Evolutionary conservation across 106 monocot species (phyloP), one percentile per base, ranked within the genome.

Genomic region (Amphibolis antarctica): DNA sequence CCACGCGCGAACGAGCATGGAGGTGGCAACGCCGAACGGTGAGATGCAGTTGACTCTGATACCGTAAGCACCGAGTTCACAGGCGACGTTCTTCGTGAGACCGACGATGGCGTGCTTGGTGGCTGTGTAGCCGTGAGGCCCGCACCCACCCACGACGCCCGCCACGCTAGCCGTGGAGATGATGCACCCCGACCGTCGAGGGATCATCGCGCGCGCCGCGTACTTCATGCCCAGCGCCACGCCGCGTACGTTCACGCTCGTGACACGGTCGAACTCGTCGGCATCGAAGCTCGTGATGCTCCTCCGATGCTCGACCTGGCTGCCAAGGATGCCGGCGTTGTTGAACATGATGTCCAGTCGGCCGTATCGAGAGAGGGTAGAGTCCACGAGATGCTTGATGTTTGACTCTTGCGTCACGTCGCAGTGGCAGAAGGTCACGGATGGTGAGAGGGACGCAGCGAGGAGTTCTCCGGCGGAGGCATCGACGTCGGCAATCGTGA

Each of bases 31-130:
- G 9, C 81, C 80, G 61, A 88, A 88, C 9, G 84, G 84, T 2
- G 88, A 88, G 36, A 88, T 69, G 74, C 84, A 88, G 67, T 88
- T 88, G 4, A 88, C 88, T 25, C 88, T 69, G 22, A 88, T 77
- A 6, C 88, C 84, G 68, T 84, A 67, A 53, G 53, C 65, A 11
- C 88, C 88, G 24, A 88, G 84, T 69, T 88, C 88, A 54, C 84
- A 84, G 15, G 88, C 88, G 12, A 63, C 84, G 54, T 81, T 88
- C 74, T 69, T 88, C 7, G 88, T 88, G 7, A 88, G 76, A 21
- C 88, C 88, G n/a, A 88, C 79, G 22, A 88, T 46, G 13, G 88
- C 88, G 49, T 88, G 88, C 78, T 88, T 88, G 20, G 88, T 76
- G 1, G 88, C 81, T 0, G 81, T 79, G 76, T 84, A 88, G 12